phyloP scores from a whole-genome alignment of 139 green algal genomes.

The Tetraselmis striata region DNA sequence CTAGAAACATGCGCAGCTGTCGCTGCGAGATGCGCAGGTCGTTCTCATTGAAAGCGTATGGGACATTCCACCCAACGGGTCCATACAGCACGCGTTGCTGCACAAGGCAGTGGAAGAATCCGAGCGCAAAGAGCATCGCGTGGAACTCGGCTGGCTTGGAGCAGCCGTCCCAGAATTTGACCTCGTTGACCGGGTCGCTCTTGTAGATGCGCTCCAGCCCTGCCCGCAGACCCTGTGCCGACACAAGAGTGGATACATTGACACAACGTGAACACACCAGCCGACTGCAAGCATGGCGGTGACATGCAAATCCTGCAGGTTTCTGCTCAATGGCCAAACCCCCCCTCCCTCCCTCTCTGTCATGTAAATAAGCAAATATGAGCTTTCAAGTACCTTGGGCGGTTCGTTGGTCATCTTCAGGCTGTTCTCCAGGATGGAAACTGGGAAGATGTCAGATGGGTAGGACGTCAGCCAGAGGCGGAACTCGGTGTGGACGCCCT shows the following conservation, averaged over 20 bases:
- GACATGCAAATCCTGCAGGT: too few relatives aligned
- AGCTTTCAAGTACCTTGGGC: conserved; percentile 23
- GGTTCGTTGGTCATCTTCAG: conserved; percentile 71
- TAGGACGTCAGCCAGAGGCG: conserved; percentile 71
- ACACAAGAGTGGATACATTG: too few relatives aligned
- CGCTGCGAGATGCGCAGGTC: conserved; percentile 66
- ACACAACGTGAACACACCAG: too few relatives aligned
- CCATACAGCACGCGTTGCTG: conserved; percentile 70
- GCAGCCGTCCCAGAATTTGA: conserved; percentile 63
- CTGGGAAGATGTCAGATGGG: conserved; percentile 59
- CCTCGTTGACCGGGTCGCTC: conserved; percentile 53
- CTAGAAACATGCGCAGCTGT: conserved; percentile 75
- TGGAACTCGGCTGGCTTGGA: conserved; percentile 52
- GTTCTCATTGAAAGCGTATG: conserved; percentile 75
- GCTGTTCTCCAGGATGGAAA: conserved; percentile 62
- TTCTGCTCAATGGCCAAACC: too few relatives aligned
- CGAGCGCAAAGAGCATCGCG: conserved; percentile 63
- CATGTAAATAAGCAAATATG: too few relatives aligned
- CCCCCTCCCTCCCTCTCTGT: too few relatives aligned
- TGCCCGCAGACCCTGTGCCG: conserved; percentile 21
- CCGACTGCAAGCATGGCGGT: too few relatives aligned
- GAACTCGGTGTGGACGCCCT: conserved; percentile 27
- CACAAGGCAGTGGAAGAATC: conserved; percentile 67
- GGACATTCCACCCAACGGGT: conserved; percentile 76
- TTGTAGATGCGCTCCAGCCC: conserved; percentile 61